Evolutionary conservation across 768 basidiomycete genomes (phyloP).

Genomic region (Phaeolepiota aurea): DNA sequence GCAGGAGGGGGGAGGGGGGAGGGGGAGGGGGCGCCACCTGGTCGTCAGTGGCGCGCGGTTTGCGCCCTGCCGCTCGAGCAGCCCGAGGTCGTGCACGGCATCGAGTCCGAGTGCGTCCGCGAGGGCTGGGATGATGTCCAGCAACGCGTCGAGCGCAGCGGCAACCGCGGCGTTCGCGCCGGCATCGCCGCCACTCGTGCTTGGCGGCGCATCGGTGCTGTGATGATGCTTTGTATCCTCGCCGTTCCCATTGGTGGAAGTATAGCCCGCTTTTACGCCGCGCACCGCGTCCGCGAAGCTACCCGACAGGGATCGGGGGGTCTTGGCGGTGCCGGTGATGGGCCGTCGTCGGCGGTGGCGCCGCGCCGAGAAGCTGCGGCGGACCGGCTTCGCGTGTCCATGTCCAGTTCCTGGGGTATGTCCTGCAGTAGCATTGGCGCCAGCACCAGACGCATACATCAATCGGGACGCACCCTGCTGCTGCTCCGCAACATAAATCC

Average conservation of each 20-base stretch:
- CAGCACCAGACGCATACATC: too few relatives aligned
- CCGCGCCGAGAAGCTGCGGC: not conserved
- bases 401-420: not conserved
- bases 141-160: not conserved
- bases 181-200: not conserved
- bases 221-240: too few relatives aligned
- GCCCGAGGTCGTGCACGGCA: not conserved
- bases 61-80: not conserved
- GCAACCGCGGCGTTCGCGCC: not conserved
- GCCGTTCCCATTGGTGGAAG: too few relatives aligned
- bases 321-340: too few relatives aligned
- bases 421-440: too few relatives aligned
- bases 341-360: not conserved
- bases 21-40: too few relatives aligned
- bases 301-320: too few relatives aligned
- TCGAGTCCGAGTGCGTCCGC: not conserved
- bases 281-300: too few relatives aligned
- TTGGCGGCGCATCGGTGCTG: not conserved
- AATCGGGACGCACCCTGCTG: too few relatives aligned
- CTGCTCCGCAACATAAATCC: too few relatives aligned
- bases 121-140: not conserved
- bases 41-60: conserved; percentile 18
- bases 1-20: too few relatives aligned
- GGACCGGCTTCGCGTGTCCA: not conserved
- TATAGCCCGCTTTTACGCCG: too few relatives aligned